Base-by-base conservation (phyloP, 441 rosid species). In the Brassica balearica region DNA sequence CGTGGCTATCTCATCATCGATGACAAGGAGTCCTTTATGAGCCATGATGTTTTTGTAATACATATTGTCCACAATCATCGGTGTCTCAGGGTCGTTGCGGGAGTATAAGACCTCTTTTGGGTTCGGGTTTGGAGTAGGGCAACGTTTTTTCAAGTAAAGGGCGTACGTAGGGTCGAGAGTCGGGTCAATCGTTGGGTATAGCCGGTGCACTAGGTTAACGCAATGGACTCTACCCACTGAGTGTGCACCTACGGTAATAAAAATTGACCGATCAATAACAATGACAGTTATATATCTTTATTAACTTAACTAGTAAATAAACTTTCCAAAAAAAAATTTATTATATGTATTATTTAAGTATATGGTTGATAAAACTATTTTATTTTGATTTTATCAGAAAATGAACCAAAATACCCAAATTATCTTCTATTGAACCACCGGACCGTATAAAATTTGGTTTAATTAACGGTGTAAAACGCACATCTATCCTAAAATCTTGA, bases 171-270 rank as follows among this genome's bases (percentile, higher is more conserved):
- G 89, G 82, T 90, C 89, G 48, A 92, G 38, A 10, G 90, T 88
- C 5, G 97, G 92, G 53, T 94, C 96, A 0, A 86, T 85, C 0
- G 86, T 83, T 0, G 97, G 95, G 78, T 92, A 94, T 17, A 92
- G 88, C 46, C 97, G 85, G 29, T 87, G 85, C 12, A 87, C 96
- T 12, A 94, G 71, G 73, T 94, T 94, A 12, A 83, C 74, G 41
- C 96, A 91, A 69, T 94, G 98, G 68, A 92, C 97, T 76, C 94
- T 86, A 1, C 96, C 98, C 0, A 92, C 97, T 0, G 93, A 94
- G 68, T 92, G 98, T 66, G 88, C 94, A 38, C 98, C 95, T 88
- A 76, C n/a, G n/a, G 20, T 17, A 2, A 22, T 15, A 68, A 4
- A 68, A 62, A 55, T 62, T 19, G 72, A 65, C 56, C 4, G 25